Evolutionary conservation across 139 green algal species (phyloP).

Genomic region (Microglena sp.): DNA sequence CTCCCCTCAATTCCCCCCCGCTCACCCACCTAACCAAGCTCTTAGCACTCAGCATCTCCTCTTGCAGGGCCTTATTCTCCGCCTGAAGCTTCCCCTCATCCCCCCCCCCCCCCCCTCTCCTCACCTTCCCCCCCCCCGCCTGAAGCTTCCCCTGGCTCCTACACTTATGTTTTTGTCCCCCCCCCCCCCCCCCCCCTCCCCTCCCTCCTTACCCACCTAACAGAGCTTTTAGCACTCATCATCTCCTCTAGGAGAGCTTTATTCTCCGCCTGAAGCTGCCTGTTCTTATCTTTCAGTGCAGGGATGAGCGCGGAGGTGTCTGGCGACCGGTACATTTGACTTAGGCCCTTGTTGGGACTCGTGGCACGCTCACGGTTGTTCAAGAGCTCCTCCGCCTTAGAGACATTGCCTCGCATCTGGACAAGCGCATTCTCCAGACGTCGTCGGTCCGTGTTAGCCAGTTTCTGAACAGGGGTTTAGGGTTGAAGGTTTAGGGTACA

Average conservation of each 20-base stretch:
- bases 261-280: background rate
- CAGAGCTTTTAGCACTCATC: background rate
- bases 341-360: slow-evolving; percentile 18
- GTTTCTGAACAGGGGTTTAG: no score
- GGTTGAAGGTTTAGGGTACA: no score
- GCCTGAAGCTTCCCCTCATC: no score
- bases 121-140: no score
- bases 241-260: background rate
- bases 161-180: slow-evolving; percentile 2
- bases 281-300: background rate
- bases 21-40: background rate
- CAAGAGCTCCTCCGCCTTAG: slow-evolving; percentile 18
- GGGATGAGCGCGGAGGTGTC: slow-evolving; percentile 16
- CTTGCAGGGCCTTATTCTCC: background rate
- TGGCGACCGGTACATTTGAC: slow-evolving; percentile 25
- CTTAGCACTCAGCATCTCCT: slow-evolving; percentile 1
- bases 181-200: no score
- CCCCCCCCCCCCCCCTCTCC: no score
- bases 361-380: slow-evolving; percentile 10
- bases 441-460: background rate
- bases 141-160: background rate
- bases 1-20: background rate
- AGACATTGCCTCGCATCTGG: slow-evolving; percentile 3
- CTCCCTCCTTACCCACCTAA: background rate
- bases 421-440: slow-evolving; percentile 6